Conservation (phyloP, 768 basidiomycete genomes). For the Russula abietina region DNA sequence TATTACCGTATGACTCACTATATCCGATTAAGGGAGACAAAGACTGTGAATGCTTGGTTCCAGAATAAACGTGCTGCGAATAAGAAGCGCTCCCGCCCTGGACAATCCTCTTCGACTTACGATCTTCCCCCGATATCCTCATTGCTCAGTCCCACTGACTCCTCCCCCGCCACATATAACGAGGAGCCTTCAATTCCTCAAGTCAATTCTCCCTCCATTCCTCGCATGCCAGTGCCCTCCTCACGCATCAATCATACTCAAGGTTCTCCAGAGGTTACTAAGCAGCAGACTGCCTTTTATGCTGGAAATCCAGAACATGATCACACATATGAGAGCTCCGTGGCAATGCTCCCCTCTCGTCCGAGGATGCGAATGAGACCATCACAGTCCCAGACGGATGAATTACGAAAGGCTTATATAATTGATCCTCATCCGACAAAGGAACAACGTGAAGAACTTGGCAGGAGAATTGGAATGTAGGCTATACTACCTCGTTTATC, state of each 20-base stretch:
- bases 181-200: slow-evolving; percentile 48
- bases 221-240: slow-evolving; percentile 25
- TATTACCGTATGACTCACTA: slow-evolving; percentile 8
- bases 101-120: slow-evolving; percentile 28
- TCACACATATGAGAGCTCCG: slow-evolving; percentile 43
- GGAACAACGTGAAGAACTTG: slow-evolving; percentile 60
- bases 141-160: slow-evolving; percentile 35
- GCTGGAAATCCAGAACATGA: slow-evolving; percentile 45
- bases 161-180: slow-evolving; percentile 34
- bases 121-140: slow-evolving; percentile 32
- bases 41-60: slow-evolving; percentile 83
- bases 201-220: slow-evolving; percentile 30
- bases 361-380: slow-evolving; percentile 62
- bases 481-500: slow-evolving; percentile 30
- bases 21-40: slow-evolving; percentile 55
- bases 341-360: slow-evolving; percentile 37
- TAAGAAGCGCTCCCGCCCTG: slow-evolving; percentile 51
- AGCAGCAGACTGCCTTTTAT: slow-evolving; percentile 39
- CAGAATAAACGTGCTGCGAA: slow-evolving; percentile 81
- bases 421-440: slow-evolving; percentile 59
- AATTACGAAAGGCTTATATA: slow-evolving; percentile 60
- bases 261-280: slow-evolving; percentile 30
- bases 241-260: slow-evolving; percentile 29
- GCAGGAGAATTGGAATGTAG: slow-evolving; percentile 70
- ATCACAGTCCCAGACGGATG: slow-evolving; percentile 57